Evolutionary conservation across 495 filamentous ascomycete species (phyloP).

Genomic region (Parathielavia appendiculata): DNA sequence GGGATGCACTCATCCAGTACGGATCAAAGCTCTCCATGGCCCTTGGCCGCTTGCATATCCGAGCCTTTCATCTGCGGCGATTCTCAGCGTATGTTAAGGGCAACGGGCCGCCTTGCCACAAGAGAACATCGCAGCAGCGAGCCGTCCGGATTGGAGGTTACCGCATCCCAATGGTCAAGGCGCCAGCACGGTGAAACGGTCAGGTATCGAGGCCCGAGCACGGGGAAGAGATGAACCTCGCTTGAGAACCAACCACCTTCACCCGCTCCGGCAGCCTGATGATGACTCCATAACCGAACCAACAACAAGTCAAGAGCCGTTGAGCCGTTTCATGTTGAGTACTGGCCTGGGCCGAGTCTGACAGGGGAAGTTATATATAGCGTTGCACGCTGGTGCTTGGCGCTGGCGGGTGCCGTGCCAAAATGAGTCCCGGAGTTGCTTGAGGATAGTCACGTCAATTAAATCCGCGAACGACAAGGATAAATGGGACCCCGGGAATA

Average conservation of each 20-base stretch:
- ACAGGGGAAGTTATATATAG: conserved; percentile 18
- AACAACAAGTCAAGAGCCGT: conserved; percentile 7
- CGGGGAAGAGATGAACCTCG: conserved; percentile 24
- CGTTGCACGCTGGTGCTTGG: conserved; percentile 30
- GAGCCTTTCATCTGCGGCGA: conserved; percentile 19
- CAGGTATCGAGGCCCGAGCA: conserved; percentile 14
- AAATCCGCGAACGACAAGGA: conserved; percentile 27
- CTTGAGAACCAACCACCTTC: conserved; percentile 29
- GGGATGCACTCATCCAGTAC: neutral
- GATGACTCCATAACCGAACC: conserved; percentile 8
- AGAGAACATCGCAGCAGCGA: conserved; percentile 22
- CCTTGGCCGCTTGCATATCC: neutral
- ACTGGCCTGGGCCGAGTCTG: conserved; percentile 12
- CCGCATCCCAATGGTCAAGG: neutral
- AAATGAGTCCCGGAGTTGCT: conserved; percentile 29
- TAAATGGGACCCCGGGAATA: conserved; percentile 20
- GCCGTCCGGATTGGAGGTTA: conserved; percentile 15
- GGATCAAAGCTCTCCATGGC: neutral
- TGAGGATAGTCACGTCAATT: conserved; percentile 31
- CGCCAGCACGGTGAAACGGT: neutral
- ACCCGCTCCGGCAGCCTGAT: conserved; percentile 29
- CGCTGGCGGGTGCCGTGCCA: conserved; percentile 28
- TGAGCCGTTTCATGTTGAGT: conserved; percentile 25
- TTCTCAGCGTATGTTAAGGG: conserved; percentile 22
- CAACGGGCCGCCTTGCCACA: conserved; percentile 31